A percentile compares a stretch with the other conserved stretches of the same genome.
These are phyloP conservation scores for Sphagnurus paluster DNA, from an alignment of 1,284 basidiomycete genomes.

Conservation along the genomic window DNA sequence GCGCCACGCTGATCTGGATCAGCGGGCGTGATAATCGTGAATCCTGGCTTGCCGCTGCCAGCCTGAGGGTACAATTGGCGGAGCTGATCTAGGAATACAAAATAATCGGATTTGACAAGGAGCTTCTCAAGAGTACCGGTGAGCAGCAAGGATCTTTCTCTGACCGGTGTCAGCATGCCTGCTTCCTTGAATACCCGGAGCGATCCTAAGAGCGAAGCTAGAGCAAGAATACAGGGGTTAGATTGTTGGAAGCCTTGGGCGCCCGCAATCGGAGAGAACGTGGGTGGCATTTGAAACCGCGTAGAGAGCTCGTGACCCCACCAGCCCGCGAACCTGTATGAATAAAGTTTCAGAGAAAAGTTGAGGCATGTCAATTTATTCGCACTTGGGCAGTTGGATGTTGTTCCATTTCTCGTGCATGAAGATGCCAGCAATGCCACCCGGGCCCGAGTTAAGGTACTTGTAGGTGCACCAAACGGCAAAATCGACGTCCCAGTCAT, in stretches of 20 bases:
- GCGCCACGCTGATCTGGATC: conserved; percentile 72
- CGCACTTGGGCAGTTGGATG: conserved; percentile 57
- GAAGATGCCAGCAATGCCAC: conserved; percentile 92
- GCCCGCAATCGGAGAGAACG: conserved; percentile 82
- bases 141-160: conserved; percentile 69
- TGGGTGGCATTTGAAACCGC: conserved; percentile 88
- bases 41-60: conserved; percentile 43
- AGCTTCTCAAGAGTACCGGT: conserved; percentile 73
- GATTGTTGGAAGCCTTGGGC: conserved; percentile 97
- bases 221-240: conserved; percentile 84
- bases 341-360: conserved; percentile 9
- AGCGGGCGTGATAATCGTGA: conserved; percentile 87
- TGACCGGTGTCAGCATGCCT: conserved; percentile 71
- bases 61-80: conserved; percentile 30
- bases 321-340: conserved; percentile 86
- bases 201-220: conserved; percentile 79
- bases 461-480: conserved; percentile 99
- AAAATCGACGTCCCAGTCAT: conserved; percentile 96
- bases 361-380: conserved; percentile 17
- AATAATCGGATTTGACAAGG: conserved; percentile 64
- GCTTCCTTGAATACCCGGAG: conserved; percentile 78
- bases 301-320: conserved; percentile 92
- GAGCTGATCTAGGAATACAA: conserved; percentile 45
- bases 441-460: conserved; percentile 95
- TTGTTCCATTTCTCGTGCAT: conserved; percentile 83